Percentiles rank a stretch among this genome's conserved stretches.
These are phyloP conservation scores for Globisporangium rhizosaccharum DNA, from an alignment of 352 stramenopile species.

Conservation along the genomic window DNA sequence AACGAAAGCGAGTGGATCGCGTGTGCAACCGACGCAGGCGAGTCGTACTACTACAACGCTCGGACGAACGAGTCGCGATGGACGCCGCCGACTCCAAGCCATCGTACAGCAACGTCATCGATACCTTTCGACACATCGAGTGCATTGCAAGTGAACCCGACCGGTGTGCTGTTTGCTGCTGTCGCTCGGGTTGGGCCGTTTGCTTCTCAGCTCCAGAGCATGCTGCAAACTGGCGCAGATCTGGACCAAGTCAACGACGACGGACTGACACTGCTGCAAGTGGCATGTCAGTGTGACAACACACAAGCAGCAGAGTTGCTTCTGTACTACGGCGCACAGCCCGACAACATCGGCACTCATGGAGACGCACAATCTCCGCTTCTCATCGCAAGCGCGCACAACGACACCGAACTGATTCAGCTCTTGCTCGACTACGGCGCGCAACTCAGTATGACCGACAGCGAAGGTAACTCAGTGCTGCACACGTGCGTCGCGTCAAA, in stretches of 20 bases:
- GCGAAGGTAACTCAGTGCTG: slow-evolving; percentile 83
- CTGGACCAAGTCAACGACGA: slow-evolving; percentile 26
- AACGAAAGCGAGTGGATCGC: slow-evolving; percentile 29
- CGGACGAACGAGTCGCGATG: slow-evolving; percentile 55
- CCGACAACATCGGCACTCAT: slow-evolving; percentile 15
- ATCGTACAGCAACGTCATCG: not conserved
- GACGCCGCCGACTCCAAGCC: slow-evolving; percentile 23
- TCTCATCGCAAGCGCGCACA: slow-evolving; percentile 34
- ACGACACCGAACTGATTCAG: slow-evolving; percentile 38
- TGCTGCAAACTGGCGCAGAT: slow-evolving; percentile 31
- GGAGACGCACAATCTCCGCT: slow-evolving; percentile 20
- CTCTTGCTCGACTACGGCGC: slow-evolving; percentile 44
- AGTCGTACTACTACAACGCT: slow-evolving; percentile 72
- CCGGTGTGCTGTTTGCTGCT: slow-evolving; percentile 23
- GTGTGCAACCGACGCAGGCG: slow-evolving; percentile 40
- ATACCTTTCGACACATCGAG: too few species aligned
- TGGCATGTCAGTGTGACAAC: slow-evolving; percentile 48
- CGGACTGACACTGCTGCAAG: slow-evolving; percentile 40
- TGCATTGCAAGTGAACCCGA: not conserved
- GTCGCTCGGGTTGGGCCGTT: slow-evolving; percentile 16
- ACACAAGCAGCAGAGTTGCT: slow-evolving; percentile 28
- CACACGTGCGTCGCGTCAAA: slow-evolving; percentile 76
- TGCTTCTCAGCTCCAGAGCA: slow-evolving; percentile 23
- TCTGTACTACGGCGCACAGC: slow-evolving; percentile 41
- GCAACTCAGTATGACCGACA: slow-evolving; percentile 68